phyloP scores from a whole-genome alignment of 2,329 filamentous ascomycete genomes.

The Ramularia endophylla region DNA sequence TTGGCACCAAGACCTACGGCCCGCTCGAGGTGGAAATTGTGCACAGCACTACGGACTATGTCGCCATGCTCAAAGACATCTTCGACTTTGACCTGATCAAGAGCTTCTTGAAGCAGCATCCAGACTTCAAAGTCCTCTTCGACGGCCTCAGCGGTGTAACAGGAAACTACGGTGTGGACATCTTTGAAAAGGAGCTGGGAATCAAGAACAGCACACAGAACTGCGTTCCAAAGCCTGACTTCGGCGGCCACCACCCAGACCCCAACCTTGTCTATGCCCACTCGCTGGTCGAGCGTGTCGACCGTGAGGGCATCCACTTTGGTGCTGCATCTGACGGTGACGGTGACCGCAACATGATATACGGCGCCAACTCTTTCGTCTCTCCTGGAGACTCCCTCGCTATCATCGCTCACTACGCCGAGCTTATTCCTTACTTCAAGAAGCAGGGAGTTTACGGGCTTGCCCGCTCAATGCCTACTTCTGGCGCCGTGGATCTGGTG shows the following conservation, averaged over 20 bases:
- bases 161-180: constrained; percentile 87
- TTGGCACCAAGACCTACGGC: constrained; percentile 81
- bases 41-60: constrained; percentile 87
- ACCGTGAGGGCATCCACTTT: constrained; percentile 87
- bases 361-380: constrained; percentile 92
- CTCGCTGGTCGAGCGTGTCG: constrained; percentile 87
- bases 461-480: constrained; percentile 96
- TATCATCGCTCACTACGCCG: constrained; percentile 95
- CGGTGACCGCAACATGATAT: constrained; percentile 99
- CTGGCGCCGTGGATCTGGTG: constrained; percentile 89
- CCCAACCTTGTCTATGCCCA: constrained; percentile 97
- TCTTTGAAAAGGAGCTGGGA: constrained; percentile 91
- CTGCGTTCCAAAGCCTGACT: constrained; percentile 87
- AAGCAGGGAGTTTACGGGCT: constrained; percentile 94
- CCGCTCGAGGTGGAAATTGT: constrained; percentile 89
- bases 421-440: constrained; percentile 97
- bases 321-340: constrained; percentile 95
- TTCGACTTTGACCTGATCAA: constrained; percentile 97
- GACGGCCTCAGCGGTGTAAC: constrained; percentile 93
- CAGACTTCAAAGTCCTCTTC: constrained; percentile 95
- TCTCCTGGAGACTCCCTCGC: constrained; percentile 95
- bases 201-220: constrained; percentile 80
- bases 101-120: constrained; percentile 79
- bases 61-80: constrained; percentile 94
- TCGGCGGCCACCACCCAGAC: constrained; percentile 94